These are phyloP conservation scores for Erythrophleum fordii DNA, from an alignment of 306 rosid species.

Conservation along the genomic window DNA sequence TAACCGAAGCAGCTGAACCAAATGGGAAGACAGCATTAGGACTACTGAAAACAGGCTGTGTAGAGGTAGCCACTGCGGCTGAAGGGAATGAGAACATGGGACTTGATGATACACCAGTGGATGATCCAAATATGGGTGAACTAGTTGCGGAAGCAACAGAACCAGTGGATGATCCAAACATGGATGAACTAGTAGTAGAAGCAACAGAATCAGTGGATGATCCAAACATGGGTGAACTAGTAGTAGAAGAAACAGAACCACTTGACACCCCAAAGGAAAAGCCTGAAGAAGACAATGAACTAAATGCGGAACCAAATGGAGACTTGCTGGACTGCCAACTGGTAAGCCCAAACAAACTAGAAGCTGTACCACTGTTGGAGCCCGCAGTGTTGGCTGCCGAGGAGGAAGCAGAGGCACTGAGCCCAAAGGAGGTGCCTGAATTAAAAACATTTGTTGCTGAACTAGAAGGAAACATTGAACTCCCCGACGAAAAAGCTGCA, in stretches of 20 bases:
- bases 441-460: conserved; percentile 43
- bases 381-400: conserved; percentile 51
- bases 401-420: conserved; percentile 53
- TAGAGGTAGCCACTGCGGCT: conserved; percentile 46
- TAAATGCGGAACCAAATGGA: conserved; percentile 54
- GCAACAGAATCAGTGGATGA: background rate
- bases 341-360: conserved; percentile 52
- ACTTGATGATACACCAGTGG: conserved; percentile 55
- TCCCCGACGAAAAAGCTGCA: conserved; percentile 59
- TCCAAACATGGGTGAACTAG: background rate
- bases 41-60: conserved; percentile 68
- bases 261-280: conserved; percentile 45
- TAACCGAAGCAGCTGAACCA: conserved; percentile 52
- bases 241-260: conserved; percentile 53
- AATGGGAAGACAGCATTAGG: conserved; percentile 48
- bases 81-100: conserved; percentile 66
- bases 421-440: conserved; percentile 51
- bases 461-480: conserved; percentile 58
- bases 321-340: conserved; percentile 65
- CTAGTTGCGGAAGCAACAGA: conserved; percentile 23
- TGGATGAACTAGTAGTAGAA: background rate
- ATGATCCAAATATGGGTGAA: conserved; percentile 55
- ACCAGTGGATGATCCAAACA: background rate
- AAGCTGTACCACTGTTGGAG: conserved; percentile 51
- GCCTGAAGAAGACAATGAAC: conserved; percentile 44